Evolutionary conservation across 106 monocot species (phyloP), one percentile per base, ranked within the genome.

Genomic region (Acorus calamus): DNA sequence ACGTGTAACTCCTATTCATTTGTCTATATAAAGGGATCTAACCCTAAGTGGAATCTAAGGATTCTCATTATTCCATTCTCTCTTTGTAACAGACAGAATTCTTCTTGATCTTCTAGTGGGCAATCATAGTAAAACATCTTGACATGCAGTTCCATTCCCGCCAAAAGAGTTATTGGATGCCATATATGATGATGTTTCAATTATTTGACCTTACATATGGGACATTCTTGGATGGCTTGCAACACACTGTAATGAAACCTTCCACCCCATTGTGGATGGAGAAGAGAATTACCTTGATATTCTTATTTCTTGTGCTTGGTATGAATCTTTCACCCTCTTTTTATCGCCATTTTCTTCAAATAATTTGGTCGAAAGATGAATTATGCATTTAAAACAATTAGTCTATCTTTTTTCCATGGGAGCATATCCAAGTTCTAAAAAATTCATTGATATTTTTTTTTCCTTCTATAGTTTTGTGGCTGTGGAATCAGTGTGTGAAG

Each of bases 301-400:
- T 71, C 94, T 89, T 59, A 84, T 94, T 74, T 75, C 59, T 61
- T 87, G 70, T 79, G 77, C 84, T 74, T 94, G 94, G 94, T 94
- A 87, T 44, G n/a, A 11, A n/a, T n/a, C n/a, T n/a, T n/a, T n/a
- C n/a, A n/a, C n/a, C n/a, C n/a, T n/a, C n/a, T n/a, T n/a, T n/a
- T n/a, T 6, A 10, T 61, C 11, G 48, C 8, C 11, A 46, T 42
- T 62, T 64, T 57, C n/a, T 8, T 2, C 11, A 55, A 8, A 61
- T 61, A 12, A n/a, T n/a, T n/a, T n/a, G n/a, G n/a, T n/a, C n/a
- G n/a, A n/a, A n/a, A n/a, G n/a, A n/a, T n/a, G n/a, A n/a, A n/a
- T n/a, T n/a, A n/a, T n/a, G n/a, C n/a, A n/a, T n/a, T n/a, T n/a
- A n/a, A n/a, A n/a, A n/a, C n/a, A n/a, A n/a, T n/a, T n/a, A n/a